Conservation (phyloP, 1,284 basidiomycete species). For the Cutaneotrichosporon cutaneum region DNA sequence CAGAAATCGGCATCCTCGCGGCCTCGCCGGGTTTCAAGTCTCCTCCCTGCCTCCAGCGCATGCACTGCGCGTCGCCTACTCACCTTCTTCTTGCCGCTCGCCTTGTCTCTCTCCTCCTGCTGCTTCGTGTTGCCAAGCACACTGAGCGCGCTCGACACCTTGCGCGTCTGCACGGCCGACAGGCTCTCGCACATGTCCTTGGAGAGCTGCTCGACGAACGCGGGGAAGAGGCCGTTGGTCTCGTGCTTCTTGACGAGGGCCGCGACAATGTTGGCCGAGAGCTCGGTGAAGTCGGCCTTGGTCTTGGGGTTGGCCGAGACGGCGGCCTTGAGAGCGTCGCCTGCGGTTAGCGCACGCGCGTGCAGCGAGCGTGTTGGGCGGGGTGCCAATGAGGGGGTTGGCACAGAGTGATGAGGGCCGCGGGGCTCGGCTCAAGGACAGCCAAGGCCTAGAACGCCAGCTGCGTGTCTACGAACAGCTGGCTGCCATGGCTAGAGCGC, state of each 20-base stretch:
- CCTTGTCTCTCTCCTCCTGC: slow-evolving; percentile 78
- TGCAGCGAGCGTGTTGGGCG: background rate
- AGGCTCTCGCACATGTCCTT: slow-evolving; percentile 70
- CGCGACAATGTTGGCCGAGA: slow-evolving; percentile 71
- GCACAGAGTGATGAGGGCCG: too few relatives aligned
- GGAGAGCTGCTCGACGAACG: slow-evolving; percentile 77
- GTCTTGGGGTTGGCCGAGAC: slow-evolving; percentile 73
- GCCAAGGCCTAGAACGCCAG: too few relatives aligned
- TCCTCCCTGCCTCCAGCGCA: too few relatives aligned
- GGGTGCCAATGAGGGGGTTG: too few relatives aligned
- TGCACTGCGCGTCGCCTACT: slow-evolving; percentile 8
- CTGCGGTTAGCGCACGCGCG: slow-evolving; percentile 9
- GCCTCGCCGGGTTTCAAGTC: too few relatives aligned
- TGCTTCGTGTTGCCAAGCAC: slow-evolving; percentile 91
- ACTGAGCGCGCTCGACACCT: slow-evolving; percentile 75
- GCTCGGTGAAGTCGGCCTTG: slow-evolving; percentile 75
- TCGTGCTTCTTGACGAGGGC: slow-evolving; percentile 72
- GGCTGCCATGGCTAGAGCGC: too few relatives aligned
- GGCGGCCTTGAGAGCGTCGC: slow-evolving; percentile 60
- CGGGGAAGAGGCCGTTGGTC: slow-evolving; percentile 72
- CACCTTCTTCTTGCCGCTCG: slow-evolving; percentile 84
- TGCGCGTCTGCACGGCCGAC: slow-evolving; percentile 83
- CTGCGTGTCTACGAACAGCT: too few relatives aligned
- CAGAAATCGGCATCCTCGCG: too few relatives aligned
- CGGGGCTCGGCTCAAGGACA: too few relatives aligned